These are phyloP conservation scores for Paxillus ammoniavirescens DNA, from an alignment of 768 basidiomycete genomes.

Conservation along the genomic window DNA sequence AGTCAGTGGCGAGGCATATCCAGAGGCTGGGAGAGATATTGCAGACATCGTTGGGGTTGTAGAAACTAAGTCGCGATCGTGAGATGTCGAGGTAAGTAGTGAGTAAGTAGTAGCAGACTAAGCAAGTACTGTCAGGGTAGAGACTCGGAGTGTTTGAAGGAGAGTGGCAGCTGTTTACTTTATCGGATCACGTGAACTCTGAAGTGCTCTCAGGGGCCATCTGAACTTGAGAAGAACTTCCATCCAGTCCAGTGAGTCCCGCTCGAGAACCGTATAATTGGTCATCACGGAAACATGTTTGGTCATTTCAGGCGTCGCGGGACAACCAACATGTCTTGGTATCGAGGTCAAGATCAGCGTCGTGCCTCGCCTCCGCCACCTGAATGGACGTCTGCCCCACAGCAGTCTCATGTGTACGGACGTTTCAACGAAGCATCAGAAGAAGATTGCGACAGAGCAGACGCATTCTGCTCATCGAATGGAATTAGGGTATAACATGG, in stretches of 20 bases:
- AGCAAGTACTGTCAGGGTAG: too few species aligned
- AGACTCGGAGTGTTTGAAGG: too few species aligned
- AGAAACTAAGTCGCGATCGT: neutral
- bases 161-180: too few species aligned
- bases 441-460: slow-evolving; percentile 52
- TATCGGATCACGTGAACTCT: slow-evolving; percentile 4
- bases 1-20: slow-evolving; percentile 15
- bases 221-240: neutral
- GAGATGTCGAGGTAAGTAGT: neutral
- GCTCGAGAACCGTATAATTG: neutral
- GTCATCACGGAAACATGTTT: too few species aligned
- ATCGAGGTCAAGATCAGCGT: neutral
- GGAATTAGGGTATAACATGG: too few species aligned
- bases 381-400: slow-evolving; percentile 59
- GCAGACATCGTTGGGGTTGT: slow-evolving; percentile 12
- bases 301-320: too few species aligned
- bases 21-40: slow-evolving; percentile 2
- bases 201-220: too few species aligned
- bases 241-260: neutral
- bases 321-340: slow-evolving; percentile 1
- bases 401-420: slow-evolving; percentile 46
- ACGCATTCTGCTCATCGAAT: slow-evolving; percentile 46
- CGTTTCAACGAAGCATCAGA: slow-evolving; percentile 55
- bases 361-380: slow-evolving; percentile 36
- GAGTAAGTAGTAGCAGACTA: too few species aligned